These are phyloP conservation scores for Pestalotiopsis sp. DNA, from an alignment of 2,329 filamentous ascomycete genomes.

Conservation along the genomic window DNA sequence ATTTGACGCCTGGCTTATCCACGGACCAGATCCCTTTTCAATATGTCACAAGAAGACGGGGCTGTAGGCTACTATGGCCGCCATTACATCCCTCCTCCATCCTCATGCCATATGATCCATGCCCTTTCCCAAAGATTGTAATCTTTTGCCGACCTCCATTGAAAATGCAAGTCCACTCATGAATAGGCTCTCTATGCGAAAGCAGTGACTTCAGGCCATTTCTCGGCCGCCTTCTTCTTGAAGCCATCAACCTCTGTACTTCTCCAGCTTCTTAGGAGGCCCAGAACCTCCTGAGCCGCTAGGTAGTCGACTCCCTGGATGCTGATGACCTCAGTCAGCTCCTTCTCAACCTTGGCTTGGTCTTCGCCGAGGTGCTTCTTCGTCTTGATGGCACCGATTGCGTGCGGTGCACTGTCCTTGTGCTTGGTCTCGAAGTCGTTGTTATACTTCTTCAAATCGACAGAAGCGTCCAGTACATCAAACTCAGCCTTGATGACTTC, in stretches of 20 bases:
- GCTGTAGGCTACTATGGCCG: not conserved
- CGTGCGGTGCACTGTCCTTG: constrained; percentile 62
- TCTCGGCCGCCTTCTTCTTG: constrained; percentile 49
- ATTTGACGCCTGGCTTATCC: not conserved
- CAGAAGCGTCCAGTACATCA: constrained; percentile 58
- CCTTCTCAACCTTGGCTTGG: constrained; percentile 60
- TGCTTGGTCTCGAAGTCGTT: constrained; percentile 66
- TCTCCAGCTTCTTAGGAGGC: constrained; percentile 50
- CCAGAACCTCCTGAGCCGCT: constrained; percentile 46
- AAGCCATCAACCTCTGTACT: constrained; percentile 52
- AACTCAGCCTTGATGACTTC: constrained; percentile 74
- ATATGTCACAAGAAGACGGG: not conserved
- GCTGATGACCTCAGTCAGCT: constrained; percentile 57
- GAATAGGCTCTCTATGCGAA: constrained; percentile 36
- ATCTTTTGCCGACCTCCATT: not conserved
- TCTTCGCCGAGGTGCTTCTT: constrained; percentile 62
- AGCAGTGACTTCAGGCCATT: constrained; percentile 53
- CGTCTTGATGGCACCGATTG: constrained; percentile 65
- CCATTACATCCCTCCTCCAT: not conserved
- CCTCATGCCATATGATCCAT: not conserved
- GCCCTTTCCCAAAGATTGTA: not conserved
- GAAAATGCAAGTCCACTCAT: not conserved
- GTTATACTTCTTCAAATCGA: constrained; percentile 67
- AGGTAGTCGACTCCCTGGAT: constrained; percentile 48
- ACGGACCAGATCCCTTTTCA: not conserved